phyloP scores from a whole-genome alignment of 768 basidiomycete genomes.

The Asterophora lycoperdoides region DNA sequence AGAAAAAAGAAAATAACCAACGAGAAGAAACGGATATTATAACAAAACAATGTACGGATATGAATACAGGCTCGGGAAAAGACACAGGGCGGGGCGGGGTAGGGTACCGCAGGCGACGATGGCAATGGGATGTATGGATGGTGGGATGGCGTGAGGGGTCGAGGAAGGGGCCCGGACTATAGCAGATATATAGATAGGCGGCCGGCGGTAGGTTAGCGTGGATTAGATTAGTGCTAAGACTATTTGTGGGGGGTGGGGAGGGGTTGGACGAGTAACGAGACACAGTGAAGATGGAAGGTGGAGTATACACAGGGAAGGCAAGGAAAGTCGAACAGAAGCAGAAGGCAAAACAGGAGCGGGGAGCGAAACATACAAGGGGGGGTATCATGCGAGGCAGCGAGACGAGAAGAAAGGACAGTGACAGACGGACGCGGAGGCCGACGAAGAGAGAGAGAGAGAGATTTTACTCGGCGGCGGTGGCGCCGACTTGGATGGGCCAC shows the following conservation, averaged over 20 bases:
- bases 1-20: too few relatives aligned
- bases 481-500: constrained; percentile 1
- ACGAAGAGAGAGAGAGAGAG: background rate
- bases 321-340: too few relatives aligned
- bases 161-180: background rate
- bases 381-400: too few relatives aligned
- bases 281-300: background rate
- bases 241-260: background rate
- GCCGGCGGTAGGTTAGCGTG: background rate
- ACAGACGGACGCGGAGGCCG: background rate
- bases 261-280: background rate
- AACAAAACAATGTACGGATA: too few relatives aligned
- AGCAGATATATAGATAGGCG: constrained; percentile 3
- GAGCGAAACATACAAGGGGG: too few relatives aligned
- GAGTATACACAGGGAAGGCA: too few relatives aligned
- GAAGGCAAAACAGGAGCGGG: too few relatives aligned
- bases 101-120: too few relatives aligned
- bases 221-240: constrained; percentile 11
- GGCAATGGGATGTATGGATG: too few relatives aligned
- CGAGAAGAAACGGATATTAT: too few relatives aligned
- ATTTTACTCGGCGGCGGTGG: background rate
- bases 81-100: too few relatives aligned
- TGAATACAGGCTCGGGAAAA: background rate
- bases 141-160: too few relatives aligned
- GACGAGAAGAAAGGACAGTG: background rate